Evolutionary conservation across 257 asterid genomes (phyloP).

Genomic region (Solanum tarapatanum): DNA sequence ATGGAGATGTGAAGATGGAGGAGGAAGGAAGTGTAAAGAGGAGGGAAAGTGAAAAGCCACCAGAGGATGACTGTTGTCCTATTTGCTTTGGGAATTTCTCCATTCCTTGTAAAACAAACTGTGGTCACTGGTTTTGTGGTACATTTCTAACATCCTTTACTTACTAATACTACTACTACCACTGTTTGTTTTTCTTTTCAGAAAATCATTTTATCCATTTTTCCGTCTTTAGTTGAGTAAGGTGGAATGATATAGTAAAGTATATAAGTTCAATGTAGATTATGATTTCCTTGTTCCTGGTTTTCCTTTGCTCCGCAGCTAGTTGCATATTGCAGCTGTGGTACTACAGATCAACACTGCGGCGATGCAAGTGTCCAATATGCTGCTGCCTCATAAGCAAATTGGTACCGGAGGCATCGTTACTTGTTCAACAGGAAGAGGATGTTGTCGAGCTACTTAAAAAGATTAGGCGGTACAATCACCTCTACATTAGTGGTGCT

Average conservation of each 20-base stretch:
- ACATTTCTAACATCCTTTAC: background rate
- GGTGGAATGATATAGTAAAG: background rate
- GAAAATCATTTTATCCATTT: background rate
- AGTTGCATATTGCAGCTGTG: constrained; percentile 53
- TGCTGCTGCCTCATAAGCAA: constrained; percentile 35
- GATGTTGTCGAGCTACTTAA: constrained; percentile 22
- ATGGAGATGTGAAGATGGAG: background rate
- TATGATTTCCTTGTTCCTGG: background rate
- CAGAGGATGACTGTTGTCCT: constrained; percentile 52
- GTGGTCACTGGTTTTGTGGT: constrained; percentile 69
- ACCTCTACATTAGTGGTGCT: constrained; percentile 30
- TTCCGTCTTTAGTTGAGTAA: background rate
- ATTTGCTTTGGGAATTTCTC: constrained; percentile 49
- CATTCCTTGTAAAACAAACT: constrained; percentile 42
- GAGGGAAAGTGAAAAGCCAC: constrained; percentile 15
- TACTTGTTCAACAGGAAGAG: constrained; percentile 11
- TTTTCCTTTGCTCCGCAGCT: constrained; percentile 11
- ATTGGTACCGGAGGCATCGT: constrained; percentile 31
- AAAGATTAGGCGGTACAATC: constrained; percentile 37
- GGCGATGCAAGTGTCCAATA: constrained; percentile 56
- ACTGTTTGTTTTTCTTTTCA: background rate
- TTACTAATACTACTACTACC: background rate
- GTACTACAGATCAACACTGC: constrained; percentile 34
- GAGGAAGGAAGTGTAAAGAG: background rate
- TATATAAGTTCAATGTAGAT: background rate